Base-by-base conservation (phyloP, 768 basidiomycete species). In the Boletellus sp. region DNA sequence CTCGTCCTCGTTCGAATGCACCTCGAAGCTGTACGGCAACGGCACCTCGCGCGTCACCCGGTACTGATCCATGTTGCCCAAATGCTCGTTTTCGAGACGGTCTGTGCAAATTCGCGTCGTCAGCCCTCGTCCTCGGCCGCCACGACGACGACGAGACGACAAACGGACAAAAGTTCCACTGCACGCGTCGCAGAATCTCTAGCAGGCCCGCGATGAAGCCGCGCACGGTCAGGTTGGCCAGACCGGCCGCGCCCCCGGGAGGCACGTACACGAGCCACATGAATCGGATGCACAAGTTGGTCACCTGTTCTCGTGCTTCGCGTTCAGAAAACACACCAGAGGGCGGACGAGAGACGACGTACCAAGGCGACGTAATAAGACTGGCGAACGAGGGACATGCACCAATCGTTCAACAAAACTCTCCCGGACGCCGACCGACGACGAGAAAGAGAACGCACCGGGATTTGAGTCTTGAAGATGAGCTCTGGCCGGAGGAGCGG, bases 41-140 rank as follows among this genome's bases (percentile, higher is more conserved):
- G 90, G 88, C 7, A 94, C 84, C 60, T 96, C 90, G 26, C 85
- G 76, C 1, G 89, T 92, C 24, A 89, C 84, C 17, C 91, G 87
- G 64, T 93, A 95, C 59, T 93, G 91, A 78, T 94, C 93, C 67
- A 91, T 81, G 66, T 94, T 94, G 75, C 92, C 91, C n/a, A 94
- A 73, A 53, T 95, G 93, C 71, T 95, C 93, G 69, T 90, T 94
- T 65, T 94, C 89, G 37, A 90, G 70, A 56, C 88, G 87, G 64
- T 80, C 85, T 89, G 23, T n/a, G n/a, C n/a, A n/a, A n/a, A n/a
- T n/a, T n/a, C n/a, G n/a, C n/a, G n/a, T n/a, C n/a, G n/a, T n/a
- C n/a, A n/a, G n/a, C n/a, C n/a, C n/a, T n/a, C n/a, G n/a, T n/a
- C n/a, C n/a, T n/a, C n/a, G n/a, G n/a, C n/a, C n/a, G n/a, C n/a